Evolutionary conservation across 1,284 basidiomycete genomes (phyloP).

Genomic region (Mycosarcoma mackinlayi): DNA sequence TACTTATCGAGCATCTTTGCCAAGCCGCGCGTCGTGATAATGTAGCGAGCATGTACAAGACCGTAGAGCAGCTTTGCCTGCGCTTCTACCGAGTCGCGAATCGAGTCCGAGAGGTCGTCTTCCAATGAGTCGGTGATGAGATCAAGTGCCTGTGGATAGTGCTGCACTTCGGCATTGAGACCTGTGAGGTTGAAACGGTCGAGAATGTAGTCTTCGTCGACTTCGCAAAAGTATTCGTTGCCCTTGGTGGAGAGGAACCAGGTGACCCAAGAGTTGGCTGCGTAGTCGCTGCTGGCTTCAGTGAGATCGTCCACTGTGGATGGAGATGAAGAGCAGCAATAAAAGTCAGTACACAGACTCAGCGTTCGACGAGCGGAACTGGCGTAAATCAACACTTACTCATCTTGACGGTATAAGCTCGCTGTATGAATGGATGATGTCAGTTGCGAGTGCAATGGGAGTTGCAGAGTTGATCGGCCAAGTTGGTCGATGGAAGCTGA

Average conservation of each 20-base stretch:
- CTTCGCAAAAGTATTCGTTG: constrained; percentile 96
- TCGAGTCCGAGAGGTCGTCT: constrained; percentile 61
- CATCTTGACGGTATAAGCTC: background rate
- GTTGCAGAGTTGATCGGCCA: too few species aligned
- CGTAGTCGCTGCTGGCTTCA: constrained; percentile 87
- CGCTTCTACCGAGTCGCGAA: constrained; percentile 63
- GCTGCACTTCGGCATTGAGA: constrained; percentile 93
- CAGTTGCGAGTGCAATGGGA: background rate
- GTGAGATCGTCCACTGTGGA: constrained; percentile 80
- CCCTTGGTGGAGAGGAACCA: constrained; percentile 95
- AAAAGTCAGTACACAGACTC: background rate
- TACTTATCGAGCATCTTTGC: constrained; percentile 69
- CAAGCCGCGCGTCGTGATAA: constrained; percentile 65
- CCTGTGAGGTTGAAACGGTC: constrained; percentile 98
- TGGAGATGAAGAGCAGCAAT: background rate
- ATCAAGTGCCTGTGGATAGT: constrained; percentile 92
- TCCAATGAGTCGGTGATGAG: constrained; percentile 79
- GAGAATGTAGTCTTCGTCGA: constrained; percentile 98
- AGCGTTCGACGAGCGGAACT: too few species aligned
- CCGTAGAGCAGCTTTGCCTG: constrained; percentile 67
- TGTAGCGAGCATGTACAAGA: constrained; percentile 65
- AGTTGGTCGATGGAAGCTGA: too few species aligned
- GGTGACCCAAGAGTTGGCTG: constrained; percentile 85
- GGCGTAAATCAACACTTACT: too few species aligned
- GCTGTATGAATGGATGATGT: background rate